Conservation (phyloP, 2,329 filamentous ascomycete genomes). For the Calonectria pseudoreteaudii region DNA sequence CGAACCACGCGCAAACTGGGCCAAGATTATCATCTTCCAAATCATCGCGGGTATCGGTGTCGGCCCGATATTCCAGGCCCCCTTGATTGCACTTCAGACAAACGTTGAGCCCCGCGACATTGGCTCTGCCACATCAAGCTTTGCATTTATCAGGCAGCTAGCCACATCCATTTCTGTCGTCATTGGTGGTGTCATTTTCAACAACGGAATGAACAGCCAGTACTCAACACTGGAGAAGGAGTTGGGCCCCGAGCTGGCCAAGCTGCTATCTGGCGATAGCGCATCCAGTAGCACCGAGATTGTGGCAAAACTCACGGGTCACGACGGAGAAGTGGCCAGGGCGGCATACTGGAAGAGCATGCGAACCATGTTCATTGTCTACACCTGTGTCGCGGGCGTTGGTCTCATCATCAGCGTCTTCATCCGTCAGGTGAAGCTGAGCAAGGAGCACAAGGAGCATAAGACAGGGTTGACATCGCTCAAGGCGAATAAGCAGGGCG, state of each 20-base stretch:
- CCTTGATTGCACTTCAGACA: slow-evolving; percentile 76
- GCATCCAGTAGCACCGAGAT: slow-evolving; percentile 71
- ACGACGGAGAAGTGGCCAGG: slow-evolving; percentile 56
- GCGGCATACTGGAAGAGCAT: slow-evolving; percentile 63
- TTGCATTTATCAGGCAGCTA: slow-evolving; percentile 76
- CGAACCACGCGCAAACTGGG: slow-evolving; percentile 64
- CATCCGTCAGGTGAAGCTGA: slow-evolving; percentile 62
- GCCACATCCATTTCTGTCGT: slow-evolving; percentile 77
- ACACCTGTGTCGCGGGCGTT: slow-evolving; percentile 60
- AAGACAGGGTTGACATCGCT: slow-evolving; percentile 66
- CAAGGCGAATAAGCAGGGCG: slow-evolving; percentile 45
- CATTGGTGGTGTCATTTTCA: slow-evolving; percentile 82
- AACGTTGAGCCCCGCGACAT: slow-evolving; percentile 72
- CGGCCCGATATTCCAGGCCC: slow-evolving; percentile 77
- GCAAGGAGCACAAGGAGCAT: slow-evolving; percentile 67
- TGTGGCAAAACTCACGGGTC: slow-evolving; percentile 63
- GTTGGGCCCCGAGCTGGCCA: slow-evolving; percentile 63
- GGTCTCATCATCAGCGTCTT: slow-evolving; percentile 62
- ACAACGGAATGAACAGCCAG: slow-evolving; percentile 76
- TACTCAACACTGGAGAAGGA: slow-evolving; percentile 58
- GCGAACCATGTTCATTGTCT: slow-evolving; percentile 69
- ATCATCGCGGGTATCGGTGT: slow-evolving; percentile 73
- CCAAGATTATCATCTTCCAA: slow-evolving; percentile 70
- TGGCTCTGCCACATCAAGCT: slow-evolving; percentile 75
- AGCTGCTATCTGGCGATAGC: slow-evolving; percentile 66